phyloP scores from a whole-genome alignment of 352 stramenopile species.

The Nannochloropsis limnetica region DNA sequence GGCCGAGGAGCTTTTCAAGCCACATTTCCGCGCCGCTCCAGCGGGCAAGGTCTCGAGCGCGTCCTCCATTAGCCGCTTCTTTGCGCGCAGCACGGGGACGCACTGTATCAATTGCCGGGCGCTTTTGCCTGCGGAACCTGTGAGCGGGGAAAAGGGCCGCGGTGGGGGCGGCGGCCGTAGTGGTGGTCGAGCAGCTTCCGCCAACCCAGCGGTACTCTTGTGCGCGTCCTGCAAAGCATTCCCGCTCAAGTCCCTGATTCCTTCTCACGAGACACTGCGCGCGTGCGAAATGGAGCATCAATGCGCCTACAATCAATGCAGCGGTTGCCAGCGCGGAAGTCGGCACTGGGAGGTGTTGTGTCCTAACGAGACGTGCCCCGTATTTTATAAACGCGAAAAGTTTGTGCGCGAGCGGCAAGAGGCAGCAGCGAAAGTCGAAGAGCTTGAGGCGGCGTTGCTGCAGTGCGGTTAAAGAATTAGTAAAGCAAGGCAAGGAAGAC shows the following conservation, averaged over 20 bases:
- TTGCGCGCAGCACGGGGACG: background rate
- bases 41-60: background rate
- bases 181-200: too few relatives aligned
- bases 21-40: background rate
- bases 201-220: background rate
- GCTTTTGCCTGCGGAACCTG: background rate
- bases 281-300: slow-evolving; percentile 23
- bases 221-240: background rate
- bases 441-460: background rate
- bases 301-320: background rate
- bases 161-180: background rate
- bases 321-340: background rate
- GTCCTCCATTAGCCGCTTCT: background rate
- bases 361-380: slow-evolving; percentile 13
- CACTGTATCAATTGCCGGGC: background rate
- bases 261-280: background rate
- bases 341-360: background rate
- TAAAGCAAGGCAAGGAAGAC: too few relatives aligned
- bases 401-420: slow-evolving; percentile 8
- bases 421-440: background rate
- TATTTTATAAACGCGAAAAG: slow-evolving; percentile 5
- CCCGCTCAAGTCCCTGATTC: background rate
- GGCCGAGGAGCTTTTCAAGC: slow-evolving; percentile 8
- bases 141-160: background rate
- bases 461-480: background rate